Evolutionary conservation across 352 stramenopile species (phyloP).

Genomic region (Pythium apleroticum): DNA sequence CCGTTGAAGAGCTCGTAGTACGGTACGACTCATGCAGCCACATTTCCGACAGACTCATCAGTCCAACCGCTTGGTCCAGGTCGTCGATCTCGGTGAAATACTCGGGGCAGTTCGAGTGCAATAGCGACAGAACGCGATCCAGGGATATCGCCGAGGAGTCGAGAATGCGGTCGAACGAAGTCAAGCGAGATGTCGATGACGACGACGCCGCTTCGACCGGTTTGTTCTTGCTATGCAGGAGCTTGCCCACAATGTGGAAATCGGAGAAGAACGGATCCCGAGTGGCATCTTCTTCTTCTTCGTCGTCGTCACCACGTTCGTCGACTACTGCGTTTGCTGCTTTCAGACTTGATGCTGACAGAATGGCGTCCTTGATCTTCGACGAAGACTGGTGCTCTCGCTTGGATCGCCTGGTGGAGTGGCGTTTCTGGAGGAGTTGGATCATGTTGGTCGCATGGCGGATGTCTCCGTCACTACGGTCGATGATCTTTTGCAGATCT

Average conservation of each 20-base stretch:
- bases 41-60: constrained; percentile 72
- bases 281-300: constrained; percentile 13
- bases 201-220: not conserved
- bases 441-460: constrained; percentile 81
- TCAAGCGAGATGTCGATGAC: constrained; percentile 3
- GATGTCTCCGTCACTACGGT: constrained; percentile 71
- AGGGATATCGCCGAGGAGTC: constrained; percentile 53
- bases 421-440: constrained; percentile 41
- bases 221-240: constrained; percentile 58
- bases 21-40: constrained; percentile 59
- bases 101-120: constrained; percentile 71
- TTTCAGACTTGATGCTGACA: not conserved
- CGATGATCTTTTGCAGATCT: constrained; percentile 52
- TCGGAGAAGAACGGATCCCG: constrained; percentile 82
- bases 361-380: not conserved
- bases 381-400: not conserved
- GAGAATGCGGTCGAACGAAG: constrained; percentile 51
- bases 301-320: constrained; percentile 5
- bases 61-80: constrained; percentile 49
- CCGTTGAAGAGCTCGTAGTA: constrained; percentile 44
- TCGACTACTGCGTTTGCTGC: not conserved
- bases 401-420: not conserved
- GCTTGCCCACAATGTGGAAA: constrained; percentile 78
- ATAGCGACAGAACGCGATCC: constrained; percentile 56
- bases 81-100: constrained; percentile 83